Base-by-base conservation (phyloP, 768 basidiomycete species). In the Phanerodontia chrysosporium region DNA sequence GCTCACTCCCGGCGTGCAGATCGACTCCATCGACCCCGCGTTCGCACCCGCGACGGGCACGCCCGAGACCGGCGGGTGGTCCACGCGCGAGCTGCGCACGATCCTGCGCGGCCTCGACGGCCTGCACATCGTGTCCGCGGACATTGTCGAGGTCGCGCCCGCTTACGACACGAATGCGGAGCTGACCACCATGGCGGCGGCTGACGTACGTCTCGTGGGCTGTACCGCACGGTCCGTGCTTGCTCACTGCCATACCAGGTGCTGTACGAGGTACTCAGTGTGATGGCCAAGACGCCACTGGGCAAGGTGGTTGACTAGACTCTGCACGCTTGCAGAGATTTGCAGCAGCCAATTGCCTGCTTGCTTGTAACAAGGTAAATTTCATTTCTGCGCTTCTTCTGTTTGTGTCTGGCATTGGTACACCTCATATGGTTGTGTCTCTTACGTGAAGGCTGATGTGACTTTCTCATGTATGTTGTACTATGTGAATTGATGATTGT, bases 1-100 rank as follows among this genome's bases (percentile, higher is more conserved):
- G n/a, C n/a, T n/a, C n/a, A n/a, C n/a, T n/a, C n/a, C n/a, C n/a
- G n/a, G n/a, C 32, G 16, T 25, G 32, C 62, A 88, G 86, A 89
- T 89, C 61, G 87, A 89, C 67, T 85, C 85, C 45, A 87, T 90
- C 61, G 90, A 92, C 71, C 90, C 90, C 21, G 85, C 84, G 16
- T 89, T 90, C 62, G 90, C 90, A 1, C 90, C 90, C 27, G 90
- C 89, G 0, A 90, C 90, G 0, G 90, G 90, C 3, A 92, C 91
- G 0, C 91, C 90, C 0, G 91, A 92, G 72, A 87, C 90, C 0
- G 90, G 90, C 0, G 90, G 83, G 10, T 92, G 89, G 90, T 87
- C 89, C 3, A 90, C 90, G 7, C 85, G 91, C 58, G 90, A 93
- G 71, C 74, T 92, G 52, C 84, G 88, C 51, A 83, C 85, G 7